These are phyloP conservation scores for Pleurotus giganteus DNA, from an alignment of 768 basidiomycete species.

Conservation along the genomic window DNA sequence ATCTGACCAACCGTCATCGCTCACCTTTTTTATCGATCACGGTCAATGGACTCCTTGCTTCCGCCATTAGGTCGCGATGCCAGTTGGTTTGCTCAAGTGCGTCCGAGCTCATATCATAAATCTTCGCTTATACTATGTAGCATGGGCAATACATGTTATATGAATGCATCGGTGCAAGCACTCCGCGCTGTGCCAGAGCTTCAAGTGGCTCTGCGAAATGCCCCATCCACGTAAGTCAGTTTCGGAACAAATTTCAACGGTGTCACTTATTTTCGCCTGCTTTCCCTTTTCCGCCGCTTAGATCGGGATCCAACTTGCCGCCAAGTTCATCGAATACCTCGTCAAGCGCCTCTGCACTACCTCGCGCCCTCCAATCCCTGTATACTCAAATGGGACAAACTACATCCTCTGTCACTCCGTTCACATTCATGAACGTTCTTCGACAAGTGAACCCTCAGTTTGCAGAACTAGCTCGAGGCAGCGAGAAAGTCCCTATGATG, in stretches of 20 bases:
- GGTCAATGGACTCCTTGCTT: slow-evolving; percentile 2
- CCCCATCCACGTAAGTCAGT: slow-evolving; percentile 36
- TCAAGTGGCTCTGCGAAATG: slow-evolving; percentile 56
- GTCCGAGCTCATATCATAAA: slow-evolving; percentile 14
- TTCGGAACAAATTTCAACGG: no score
- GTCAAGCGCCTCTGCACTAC: slow-evolving; percentile 37
- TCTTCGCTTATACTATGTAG: slow-evolving; percentile 25
- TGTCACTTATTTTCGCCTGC: neutral
- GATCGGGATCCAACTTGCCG: slow-evolving; percentile 25
- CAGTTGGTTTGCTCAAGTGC: slow-evolving; percentile 80
- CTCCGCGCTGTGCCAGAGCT: slow-evolving; percentile 91
- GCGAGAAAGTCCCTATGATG: slow-evolving; percentile 33
- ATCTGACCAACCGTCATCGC: slow-evolving; percentile 1
- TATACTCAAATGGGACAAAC: slow-evolving; percentile 74
- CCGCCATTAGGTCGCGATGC: slow-evolving; percentile 61
- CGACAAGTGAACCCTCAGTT: slow-evolving; percentile 88
- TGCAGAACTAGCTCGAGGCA: slow-evolving; percentile 59
- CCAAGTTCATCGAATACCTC: slow-evolving; percentile 1
- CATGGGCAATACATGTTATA: slow-evolving; percentile 95
- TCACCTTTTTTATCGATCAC: slow-evolving; percentile 14
- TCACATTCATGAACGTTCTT: slow-evolving; percentile 63
- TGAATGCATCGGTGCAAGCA: slow-evolving; percentile 95
- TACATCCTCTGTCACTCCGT: slow-evolving; percentile 72
- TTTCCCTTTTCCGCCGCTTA: neutral
- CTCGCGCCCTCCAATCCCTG: slow-evolving; percentile 62